phyloP scores from a whole-genome alignment of 148 eudicot species.

The Limonium bicolor region DNA sequence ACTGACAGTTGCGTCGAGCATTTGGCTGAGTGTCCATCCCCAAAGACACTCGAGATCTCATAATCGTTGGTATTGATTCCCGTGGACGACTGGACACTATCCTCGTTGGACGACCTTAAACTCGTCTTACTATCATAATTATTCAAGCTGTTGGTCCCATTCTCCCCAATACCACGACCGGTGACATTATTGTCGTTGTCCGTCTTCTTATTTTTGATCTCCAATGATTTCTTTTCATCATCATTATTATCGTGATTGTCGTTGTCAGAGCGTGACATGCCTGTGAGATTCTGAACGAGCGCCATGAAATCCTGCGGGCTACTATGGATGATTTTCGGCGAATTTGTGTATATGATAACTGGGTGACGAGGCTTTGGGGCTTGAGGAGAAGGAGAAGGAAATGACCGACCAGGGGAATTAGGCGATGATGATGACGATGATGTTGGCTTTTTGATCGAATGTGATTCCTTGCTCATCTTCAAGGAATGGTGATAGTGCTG shows the following conservation, averaged over 20 bases:
- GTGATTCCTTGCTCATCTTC: constrained; percentile 28
- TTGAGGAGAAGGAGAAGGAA: background rate
- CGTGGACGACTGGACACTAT: no score
- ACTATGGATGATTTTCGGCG: constrained; percentile 55
- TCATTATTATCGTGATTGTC: constrained; percentile 1
- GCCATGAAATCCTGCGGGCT: constrained; percentile 60
- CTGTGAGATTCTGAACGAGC: constrained; percentile 67
- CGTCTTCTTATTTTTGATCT: constrained; percentile 22
- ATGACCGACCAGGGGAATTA: constrained; percentile 6
- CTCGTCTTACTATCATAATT: no score
- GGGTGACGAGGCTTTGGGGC: constrained; percentile 22
- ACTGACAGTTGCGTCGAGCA: no score
- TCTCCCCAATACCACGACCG: no score
- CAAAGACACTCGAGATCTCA: no score
- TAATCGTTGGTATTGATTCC: no score
- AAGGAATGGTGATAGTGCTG: constrained; percentile 1
- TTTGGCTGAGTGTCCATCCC: no score
- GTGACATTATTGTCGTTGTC: constrained; percentile 12
- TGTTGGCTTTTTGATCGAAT: constrained; percentile 22
- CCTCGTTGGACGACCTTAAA: no score
- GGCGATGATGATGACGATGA: constrained; percentile 6
- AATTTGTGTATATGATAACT: constrained; percentile 61
- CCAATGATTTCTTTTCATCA: no score
- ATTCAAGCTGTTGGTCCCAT: no score
- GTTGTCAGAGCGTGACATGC: constrained; percentile 13